A percentile compares a stretch with the other conserved stretches of the same genome.
Evolutionary conservation across 2,329 filamentous ascomycete species (phyloP).

Genomic region (Diaporthe sp.): DNA sequence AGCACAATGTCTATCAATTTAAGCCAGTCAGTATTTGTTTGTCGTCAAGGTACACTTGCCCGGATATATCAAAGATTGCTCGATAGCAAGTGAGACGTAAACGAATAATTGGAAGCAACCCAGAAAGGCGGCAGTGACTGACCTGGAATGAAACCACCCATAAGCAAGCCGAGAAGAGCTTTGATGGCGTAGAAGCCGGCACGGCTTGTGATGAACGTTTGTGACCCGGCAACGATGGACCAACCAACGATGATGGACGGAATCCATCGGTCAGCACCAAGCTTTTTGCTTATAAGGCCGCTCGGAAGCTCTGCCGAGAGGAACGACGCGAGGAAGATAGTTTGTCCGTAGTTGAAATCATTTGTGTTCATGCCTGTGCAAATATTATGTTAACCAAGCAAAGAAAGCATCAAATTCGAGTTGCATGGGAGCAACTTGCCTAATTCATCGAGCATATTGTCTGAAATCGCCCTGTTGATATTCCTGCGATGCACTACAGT

Average conservation of each 20-base stretch:
- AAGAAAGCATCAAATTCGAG: background rate
- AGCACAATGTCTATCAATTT: conserved; percentile 63
- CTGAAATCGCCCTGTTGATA: conserved; percentile 45
- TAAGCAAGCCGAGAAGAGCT: conserved; percentile 56
- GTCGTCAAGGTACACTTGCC: background rate
- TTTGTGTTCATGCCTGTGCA: conserved; percentile 45
- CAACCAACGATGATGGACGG: conserved; percentile 52
- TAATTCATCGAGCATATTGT: conserved; percentile 49
- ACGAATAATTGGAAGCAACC: too few relatives aligned
- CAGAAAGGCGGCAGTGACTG: background rate
- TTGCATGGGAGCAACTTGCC: conserved; percentile 37
- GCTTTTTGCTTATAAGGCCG: conserved; percentile 60
- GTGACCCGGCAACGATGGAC: conserved; percentile 44
- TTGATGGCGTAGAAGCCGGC: conserved; percentile 45
- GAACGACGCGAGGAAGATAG: conserved; percentile 58
- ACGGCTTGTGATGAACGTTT: conserved; percentile 43
- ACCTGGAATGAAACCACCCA: conserved; percentile 70
- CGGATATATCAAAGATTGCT: background rate
- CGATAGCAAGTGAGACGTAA: background rate
- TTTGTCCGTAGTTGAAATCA: conserved; percentile 57
- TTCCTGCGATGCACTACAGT: conserved; percentile 44
- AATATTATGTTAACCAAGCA: background rate
- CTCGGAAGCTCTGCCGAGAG: conserved; percentile 62
- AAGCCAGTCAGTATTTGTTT: background rate
- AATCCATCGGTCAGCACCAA: conserved; percentile 61